Base-by-base conservation (phyloP, 768 basidiomycete genomes). In the Cyclocybe aegerita region DNA sequence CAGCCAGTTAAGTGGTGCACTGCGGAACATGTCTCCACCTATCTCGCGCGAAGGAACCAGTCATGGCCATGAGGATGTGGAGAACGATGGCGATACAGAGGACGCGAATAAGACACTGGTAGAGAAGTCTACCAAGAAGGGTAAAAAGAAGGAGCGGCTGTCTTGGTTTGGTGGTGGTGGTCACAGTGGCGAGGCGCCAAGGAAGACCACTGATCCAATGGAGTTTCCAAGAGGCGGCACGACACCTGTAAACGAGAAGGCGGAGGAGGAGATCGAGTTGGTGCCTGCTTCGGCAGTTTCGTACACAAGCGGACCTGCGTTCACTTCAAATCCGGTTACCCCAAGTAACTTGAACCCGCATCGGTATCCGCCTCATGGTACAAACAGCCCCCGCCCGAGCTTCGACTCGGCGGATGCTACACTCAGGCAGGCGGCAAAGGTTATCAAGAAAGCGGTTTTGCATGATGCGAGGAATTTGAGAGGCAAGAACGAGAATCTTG, bases 391-490 rank as follows among this genome's bases (percentile, higher is more conserved):
- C 46, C 39, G 60, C 49, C 52, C 62, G 53, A 60, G 71, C 57
- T 16, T 46, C 14, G 65, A 63, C 17, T 50, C 56, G 2, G 57
- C 70, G 34, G 70, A 75, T 9, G 70, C 72, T 8, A 76, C 76
- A 1, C 62, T 82, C 12, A 65, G 77, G 14, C 72, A 77, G 33
- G 86, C 86, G 8, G 88, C 83, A 1, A 86, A 79, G 61, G 81
- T 73, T 8, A 54, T 90, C 36, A 88, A 83, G 67, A 76, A 77
- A n/a, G 85, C 84, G 1, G 75, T 89, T 6, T 65, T 90, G 37
- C 88, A 90, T 58, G 88, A 90, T 65, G 88, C 88, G 29, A 78
- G 88, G 11, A 87, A 88, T 58, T 72, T 90, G 50, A 71, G 67
- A 45, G 83, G 85, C 9, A 71, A 71, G 12, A 73, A 72, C 23